Conservation (phyloP, 164 flowering plant genomes). For the Kalanchoe fedtschenkoi region DNA sequence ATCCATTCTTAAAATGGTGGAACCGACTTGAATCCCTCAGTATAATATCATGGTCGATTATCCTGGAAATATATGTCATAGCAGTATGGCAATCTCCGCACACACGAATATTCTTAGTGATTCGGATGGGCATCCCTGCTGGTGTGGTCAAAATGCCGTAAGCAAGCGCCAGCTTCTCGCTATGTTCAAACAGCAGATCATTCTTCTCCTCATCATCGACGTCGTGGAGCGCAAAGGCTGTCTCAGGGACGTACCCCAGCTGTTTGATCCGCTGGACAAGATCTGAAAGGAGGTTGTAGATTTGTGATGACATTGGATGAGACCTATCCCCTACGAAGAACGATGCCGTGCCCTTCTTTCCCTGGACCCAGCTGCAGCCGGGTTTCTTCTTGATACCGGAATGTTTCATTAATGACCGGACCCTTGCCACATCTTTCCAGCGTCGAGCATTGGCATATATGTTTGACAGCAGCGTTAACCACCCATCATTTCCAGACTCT, state of each 20-base stretch:
- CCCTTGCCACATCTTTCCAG: slow-evolving; percentile 77
- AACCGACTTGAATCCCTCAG: slow-evolving; percentile 72
- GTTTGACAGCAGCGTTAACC: slow-evolving; percentile 67
- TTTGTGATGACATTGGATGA: slow-evolving; percentile 49
- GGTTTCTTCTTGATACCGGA: slow-evolving; percentile 71
- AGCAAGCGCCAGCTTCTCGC: slow-evolving; percentile 85
- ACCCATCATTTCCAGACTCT: slow-evolving; percentile 49
- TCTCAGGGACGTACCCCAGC: slow-evolving; percentile 66
- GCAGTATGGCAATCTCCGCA: slow-evolving; percentile 83
- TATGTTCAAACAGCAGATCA: slow-evolving; percentile 55
- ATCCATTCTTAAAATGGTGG: slow-evolving; percentile 71
- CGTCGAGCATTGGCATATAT: slow-evolving; percentile 72
- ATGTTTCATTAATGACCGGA: slow-evolving; percentile 54
- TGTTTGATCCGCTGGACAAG: slow-evolving; percentile 39
- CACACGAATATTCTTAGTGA: slow-evolving; percentile 68
- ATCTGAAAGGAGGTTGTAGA: slow-evolving; percentile 37
- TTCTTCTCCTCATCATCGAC: slow-evolving; percentile 86
- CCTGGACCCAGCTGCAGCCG: slow-evolving; percentile 80
- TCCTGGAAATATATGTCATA: slow-evolving; percentile 46
- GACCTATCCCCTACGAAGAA: slow-evolving; percentile 72
- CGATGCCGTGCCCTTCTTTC: slow-evolving; percentile 42
- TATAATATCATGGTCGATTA: slow-evolving; percentile 57
- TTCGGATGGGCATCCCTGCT: slow-evolving; percentile 54
- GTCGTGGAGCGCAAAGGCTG: slow-evolving; percentile 68
- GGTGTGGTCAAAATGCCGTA: slow-evolving; percentile 52